Base-by-base conservation (phyloP, 768 basidiomycete genomes). In the Suillus occidentalis region DNA sequence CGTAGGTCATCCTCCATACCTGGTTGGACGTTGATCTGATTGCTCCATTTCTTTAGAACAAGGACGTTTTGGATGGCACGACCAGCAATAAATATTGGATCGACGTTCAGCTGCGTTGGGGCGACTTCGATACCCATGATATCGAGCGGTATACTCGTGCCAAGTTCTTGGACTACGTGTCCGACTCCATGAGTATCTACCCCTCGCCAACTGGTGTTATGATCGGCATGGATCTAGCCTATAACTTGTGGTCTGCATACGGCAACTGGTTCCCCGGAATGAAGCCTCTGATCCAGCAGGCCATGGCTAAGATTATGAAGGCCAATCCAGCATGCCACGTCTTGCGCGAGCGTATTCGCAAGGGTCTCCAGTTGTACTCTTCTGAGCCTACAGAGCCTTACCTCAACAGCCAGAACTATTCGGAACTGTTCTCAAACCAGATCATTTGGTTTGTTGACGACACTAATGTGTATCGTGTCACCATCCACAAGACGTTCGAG, bases 381-480 rank as follows among this genome's bases (percentile, higher is more conserved):
- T 99, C 97, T 34, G 97, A 99, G 77, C 97, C 97, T 9, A 99
- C 97, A 28, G 97, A 99, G 76, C 97, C 97, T 58, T 99, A 99
- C 79, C 83, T 99, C 71, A 99, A 97, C 84, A 98, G 96, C 72
- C 96, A 97, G 82, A 95, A 95, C 76, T 95, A 96, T 76, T 96
- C 95, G 3, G 95, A 97, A 77, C 78, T 97, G 59, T 97, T 97
- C 83, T 95, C 94, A 3, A 99, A 99, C 78, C 97, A 99, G 77
- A 98, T 99, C 75, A 97, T 97, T 65, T 98, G 94, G 97, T 99
- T 99, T 73, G 96, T 99, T 68, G 97, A 99, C 72, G 97, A 99
- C 75, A 31, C 31, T 31, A 31, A 36, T 71, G 97, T 99, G n/a
- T 99, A 99, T 78, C 95, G 97, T 64, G 95, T 97, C 60, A 97